Base-by-base conservation (phyloP, 1,139 yeast genomes). In the Suhomyces yuchorum region DNA sequence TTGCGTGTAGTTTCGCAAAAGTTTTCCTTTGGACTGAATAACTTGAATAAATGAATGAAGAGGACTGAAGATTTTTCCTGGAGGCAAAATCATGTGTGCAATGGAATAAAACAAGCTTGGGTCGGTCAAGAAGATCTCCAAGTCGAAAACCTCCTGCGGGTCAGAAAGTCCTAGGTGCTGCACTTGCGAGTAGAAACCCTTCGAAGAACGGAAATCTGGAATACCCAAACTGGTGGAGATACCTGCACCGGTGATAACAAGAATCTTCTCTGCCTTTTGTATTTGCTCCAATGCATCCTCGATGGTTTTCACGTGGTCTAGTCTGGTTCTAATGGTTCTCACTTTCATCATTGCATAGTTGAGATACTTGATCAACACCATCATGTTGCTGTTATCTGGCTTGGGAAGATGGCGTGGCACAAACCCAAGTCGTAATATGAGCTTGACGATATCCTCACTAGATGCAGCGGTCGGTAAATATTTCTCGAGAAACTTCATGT, bases 231-330 rank as follows among this genome's bases (percentile, higher is more conserved):
- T 83, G 4, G 97, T 92, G 15, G 97, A 89, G 40, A 93, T 91
- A 17, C 99, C 99, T 0, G 99, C 99, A 4, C 99, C 99, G 0
- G 97, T 90, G 23, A 93, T 71, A 1, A 93, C 96, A 52, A 93
- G 61, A 18, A 93, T 80, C 48, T 83, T 85, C 17, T 76, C 63
- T 63, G 95, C 82, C 9, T 69, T 70, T 17, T 72, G 58, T 37
- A 92, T 71, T 40, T 79, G 78, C 1, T 71, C 71, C 3, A 81
- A 66, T 1, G 86, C 82, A 53, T 85, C 82, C n/a, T 84, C 85
- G 4, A 88, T 60, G 0, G 85, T 80, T 46, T 74, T 69, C 54
- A 85, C 80, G 50, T 73, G 65, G 3, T 76, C 72, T 30, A 84
- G 56, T 51, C 85, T 68, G 4, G 78, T 70, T 52, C 95, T 73